Conservation (phyloP, 139 green algal species). For the Zygnema cylindricum region DNA sequence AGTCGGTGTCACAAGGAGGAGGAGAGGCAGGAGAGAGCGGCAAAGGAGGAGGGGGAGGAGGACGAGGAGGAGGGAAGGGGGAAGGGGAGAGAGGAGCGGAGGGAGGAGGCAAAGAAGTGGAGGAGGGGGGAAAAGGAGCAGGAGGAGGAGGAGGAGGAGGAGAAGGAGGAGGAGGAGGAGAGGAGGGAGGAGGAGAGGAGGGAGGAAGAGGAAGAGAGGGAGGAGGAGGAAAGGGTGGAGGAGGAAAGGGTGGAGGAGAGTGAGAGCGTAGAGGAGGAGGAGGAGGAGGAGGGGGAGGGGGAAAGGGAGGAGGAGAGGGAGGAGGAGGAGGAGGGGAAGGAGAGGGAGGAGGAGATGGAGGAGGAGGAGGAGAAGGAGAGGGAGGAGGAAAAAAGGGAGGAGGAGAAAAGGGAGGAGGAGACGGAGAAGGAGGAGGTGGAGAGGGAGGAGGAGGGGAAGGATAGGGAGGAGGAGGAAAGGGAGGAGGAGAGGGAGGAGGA, state of each 20-base stretch:
- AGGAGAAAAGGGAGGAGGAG: too few relatives aligned
- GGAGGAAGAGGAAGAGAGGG: background rate
- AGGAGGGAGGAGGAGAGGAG: constrained; percentile 24
- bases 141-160: constrained; percentile 3
- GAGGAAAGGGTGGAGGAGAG: background rate
- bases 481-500: constrained; percentile 18
- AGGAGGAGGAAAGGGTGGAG: constrained; percentile 2
- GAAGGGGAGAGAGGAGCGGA: too few relatives aligned
- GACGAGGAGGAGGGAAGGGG: background rate
- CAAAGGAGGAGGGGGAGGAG: constrained; percentile 1
- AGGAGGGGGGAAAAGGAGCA: constrained; percentile 3
- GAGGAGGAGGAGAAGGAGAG: constrained; percentile 32
- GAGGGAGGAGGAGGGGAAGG: constrained; percentile 25
- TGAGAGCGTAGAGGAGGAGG: too few relatives aligned
- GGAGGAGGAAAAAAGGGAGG: constrained; percentile 25
- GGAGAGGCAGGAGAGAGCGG: background rate
- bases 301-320: constrained; percentile 17
- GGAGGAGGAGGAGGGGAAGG: constrained; percentile 30
- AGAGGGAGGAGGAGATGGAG: constrained; percentile 16
- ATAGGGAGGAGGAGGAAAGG: constrained; percentile 25
- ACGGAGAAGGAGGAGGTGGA: constrained; percentile 35
- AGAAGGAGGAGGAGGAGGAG: background rate
- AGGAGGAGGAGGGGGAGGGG: constrained; percentile 40
- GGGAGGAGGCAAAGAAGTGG: too few relatives aligned
- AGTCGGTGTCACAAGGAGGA: too few relatives aligned